Conservation (phyloP, 371 early-diverging fungal genomes). For the Actinomortierella ambigua region DNA sequence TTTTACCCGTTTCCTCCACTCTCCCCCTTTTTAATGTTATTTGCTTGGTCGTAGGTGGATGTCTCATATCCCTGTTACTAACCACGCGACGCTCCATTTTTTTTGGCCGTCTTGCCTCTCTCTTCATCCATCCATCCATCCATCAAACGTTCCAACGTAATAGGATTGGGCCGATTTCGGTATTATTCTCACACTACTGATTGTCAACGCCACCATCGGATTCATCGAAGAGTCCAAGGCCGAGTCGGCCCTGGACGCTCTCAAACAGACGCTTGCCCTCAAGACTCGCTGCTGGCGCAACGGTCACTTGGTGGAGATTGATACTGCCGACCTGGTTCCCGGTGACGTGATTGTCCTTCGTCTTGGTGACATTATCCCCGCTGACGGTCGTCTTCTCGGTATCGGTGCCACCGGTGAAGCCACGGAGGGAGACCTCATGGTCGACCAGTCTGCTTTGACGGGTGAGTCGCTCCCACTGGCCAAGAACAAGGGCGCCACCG, state of each 20-base stretch:
- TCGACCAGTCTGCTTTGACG: constrained; percentile 96
- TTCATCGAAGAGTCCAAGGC: constrained; percentile 89
- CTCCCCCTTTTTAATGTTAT: neutral
- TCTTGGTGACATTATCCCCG: constrained; percentile 94
- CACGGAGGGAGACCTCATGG: constrained; percentile 75
- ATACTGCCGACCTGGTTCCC: constrained; percentile 78
- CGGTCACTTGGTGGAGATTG: constrained; percentile 78
- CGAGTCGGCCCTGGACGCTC: constrained; percentile 86
- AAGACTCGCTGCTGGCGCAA: constrained; percentile 82
- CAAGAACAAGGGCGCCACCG: constrained; percentile 79
- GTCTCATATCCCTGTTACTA: no score
- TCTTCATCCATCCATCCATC: no score
- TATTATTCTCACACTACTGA: constrained; percentile 79
- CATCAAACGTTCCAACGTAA: no score
- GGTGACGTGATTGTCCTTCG: constrained; percentile 91
- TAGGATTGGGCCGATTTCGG: constrained; percentile 82
- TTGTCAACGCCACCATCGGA: constrained; percentile 90
- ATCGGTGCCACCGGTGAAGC: constrained; percentile 81
- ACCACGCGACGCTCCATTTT: no score
- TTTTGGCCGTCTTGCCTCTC: no score
- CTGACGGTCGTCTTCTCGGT: constrained; percentile 88
- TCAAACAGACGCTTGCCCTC: constrained; percentile 74
- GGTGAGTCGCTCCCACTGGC: constrained; percentile 92
- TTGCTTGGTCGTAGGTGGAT: no score
- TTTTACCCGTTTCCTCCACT: neutral